These are phyloP conservation scores for Pythium diclinum DNA, from an alignment of 352 stramenopile genomes.

Conservation along the genomic window DNA sequence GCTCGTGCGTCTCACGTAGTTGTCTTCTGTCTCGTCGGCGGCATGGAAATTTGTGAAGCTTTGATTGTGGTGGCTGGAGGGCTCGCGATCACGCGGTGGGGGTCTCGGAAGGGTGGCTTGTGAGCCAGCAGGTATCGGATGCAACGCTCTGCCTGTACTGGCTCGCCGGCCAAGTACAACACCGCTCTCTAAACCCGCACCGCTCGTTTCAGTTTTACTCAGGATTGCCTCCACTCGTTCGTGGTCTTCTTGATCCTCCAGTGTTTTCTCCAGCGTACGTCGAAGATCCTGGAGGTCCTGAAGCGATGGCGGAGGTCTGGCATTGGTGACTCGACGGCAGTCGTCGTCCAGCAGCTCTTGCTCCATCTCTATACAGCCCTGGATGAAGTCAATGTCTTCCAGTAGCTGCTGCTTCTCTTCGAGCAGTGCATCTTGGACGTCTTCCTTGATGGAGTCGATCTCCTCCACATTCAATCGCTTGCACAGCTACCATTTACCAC, in stretches of 20 bases:
- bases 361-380: constrained; percentile 85
- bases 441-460: constrained; percentile 66
- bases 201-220: constrained; percentile 18
- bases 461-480: constrained; percentile 61
- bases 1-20: neutral
- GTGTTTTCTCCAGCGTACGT: constrained; percentile 54
- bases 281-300: constrained; percentile 63
- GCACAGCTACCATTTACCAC: constrained; percentile 30
- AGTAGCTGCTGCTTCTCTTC: constrained; percentile 64
- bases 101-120: constrained; percentile 1
- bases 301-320: constrained; percentile 43
- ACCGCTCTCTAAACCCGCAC: neutral
- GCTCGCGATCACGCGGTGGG: neutral
- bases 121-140: neutral
- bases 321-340: constrained; percentile 36
- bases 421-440: constrained; percentile 50
- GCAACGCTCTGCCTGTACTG: neutral
- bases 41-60: constrained; percentile 1
- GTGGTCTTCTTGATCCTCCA: constrained; percentile 42
- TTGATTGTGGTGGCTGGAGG: neutral
- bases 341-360: constrained; percentile 81
- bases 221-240: constrained; percentile 22
- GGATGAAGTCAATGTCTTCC: constrained; percentile 84
- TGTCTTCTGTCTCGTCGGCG: neutral
- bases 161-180: neutral